Base-by-base conservation (phyloP, 192 early-diverging fungal genomes). In the Backusella luteola region DNA sequence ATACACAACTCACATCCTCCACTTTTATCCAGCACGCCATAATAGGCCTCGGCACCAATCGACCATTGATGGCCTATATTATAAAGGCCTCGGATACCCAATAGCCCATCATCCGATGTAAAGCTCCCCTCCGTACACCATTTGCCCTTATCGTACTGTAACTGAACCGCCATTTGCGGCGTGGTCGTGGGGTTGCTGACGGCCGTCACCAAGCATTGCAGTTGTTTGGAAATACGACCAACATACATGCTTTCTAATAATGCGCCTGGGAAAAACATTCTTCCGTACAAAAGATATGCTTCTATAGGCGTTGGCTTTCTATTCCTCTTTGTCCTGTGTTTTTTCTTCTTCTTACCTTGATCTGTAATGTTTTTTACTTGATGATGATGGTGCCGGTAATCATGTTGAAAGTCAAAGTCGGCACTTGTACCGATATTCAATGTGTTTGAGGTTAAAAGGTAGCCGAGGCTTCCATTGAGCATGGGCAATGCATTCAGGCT, bases 61-160 rank as follows among this genome's bases (percentile, higher is more conserved):
- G 89, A 88, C 89, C 89, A 90, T 73, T 87, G 86, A 5, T 4
- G 78, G 77, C 90, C 88, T 77, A 97, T 90, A 75, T 91, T 92
- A 75, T 94, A 92, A 42, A 95, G 83, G 14, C 89, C 91, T 71
- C 93, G 91, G 41, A 96, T 67, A 29, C 97, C 97, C 39, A 96
- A 77, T 6, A 97, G 80, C 19, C 87, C 89, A 79, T 93, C 94
- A 49, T 92, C 91, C 0, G 94, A 92, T 2, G 89, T 89, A 80
- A 89, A 93, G n/a, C 88, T 92, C 23, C 90, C 74, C 74, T 96
- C 95, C 12, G 88, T 88, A 75, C 91, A 94, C 87, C 91, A 95
- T 79, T 90, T 87, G 0, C 85, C 85, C 17, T 85, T 84, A 77
- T 91, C 87, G 75, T 97, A 92, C 46, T 92, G 88, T 6, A 91